These are phyloP conservation scores for Penicillium corylophilum DNA, from an alignment of 2,329 filamentous ascomycete species.

Conservation along the genomic window DNA sequence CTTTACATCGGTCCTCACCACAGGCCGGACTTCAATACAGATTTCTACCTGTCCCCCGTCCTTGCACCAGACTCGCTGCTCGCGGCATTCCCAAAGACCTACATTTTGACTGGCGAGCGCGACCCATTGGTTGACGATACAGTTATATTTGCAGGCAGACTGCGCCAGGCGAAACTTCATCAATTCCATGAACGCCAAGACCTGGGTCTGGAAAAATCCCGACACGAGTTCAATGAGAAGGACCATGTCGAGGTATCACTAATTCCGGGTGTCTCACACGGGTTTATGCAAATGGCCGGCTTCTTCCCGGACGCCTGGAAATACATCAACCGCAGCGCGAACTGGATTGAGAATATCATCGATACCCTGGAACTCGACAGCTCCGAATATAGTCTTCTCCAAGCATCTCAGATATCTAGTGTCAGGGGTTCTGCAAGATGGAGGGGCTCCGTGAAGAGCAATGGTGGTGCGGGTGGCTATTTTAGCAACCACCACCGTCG, in stretches of 20 bases:
- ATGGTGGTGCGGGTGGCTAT: conserved; percentile 12
- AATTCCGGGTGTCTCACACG: conserved; percentile 86
- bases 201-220: conserved; percentile 53
- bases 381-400: conserved; percentile 18
- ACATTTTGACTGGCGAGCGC: conserved; percentile 90
- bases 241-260: conserved; percentile 78
- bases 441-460: neutral
- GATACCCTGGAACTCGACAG: conserved; percentile 23
- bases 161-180: conserved; percentile 73
- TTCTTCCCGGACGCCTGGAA: conserved; percentile 90
- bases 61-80: conserved; percentile 83
- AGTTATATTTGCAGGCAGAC: conserved; percentile 85
- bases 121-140: conserved; percentile 97
- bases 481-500: conserved; percentile 48
- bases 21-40: conserved; percentile 85
- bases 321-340: conserved; percentile 73
- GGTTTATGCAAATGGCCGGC: conserved; percentile 86
- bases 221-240: conserved; percentile 65
- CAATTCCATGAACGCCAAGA: conserved; percentile 57
- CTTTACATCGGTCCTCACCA: conserved; percentile 93
- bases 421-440: neutral
- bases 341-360: conserved; percentile 82
- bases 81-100: conserved; percentile 86
- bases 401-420: conserved; percentile 3
- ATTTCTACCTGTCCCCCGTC: conserved; percentile 87